These are phyloP conservation scores for Solanum dulcamara DNA, from an alignment of 257 asterid species.

Conservation along the genomic window DNA sequence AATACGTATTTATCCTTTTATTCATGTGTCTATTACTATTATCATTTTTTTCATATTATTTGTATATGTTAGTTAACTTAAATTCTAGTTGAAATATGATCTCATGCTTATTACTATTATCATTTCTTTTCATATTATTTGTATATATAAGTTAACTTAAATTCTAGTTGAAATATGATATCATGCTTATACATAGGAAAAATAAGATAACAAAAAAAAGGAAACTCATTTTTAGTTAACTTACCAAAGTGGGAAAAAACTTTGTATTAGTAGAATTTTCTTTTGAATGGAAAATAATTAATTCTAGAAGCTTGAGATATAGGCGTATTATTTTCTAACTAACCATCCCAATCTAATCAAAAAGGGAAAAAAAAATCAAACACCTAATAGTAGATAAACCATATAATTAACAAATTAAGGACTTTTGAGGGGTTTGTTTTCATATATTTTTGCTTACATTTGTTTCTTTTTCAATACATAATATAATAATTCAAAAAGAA, in stretches of 20 bases:
- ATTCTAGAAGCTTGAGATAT: background rate
- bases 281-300: background rate
- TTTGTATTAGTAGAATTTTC: background rate
- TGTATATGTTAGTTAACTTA: background rate
- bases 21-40: background rate
- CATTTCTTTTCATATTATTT: background rate
- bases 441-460: background rate
- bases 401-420: background rate
- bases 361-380: background rate
- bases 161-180: background rate
- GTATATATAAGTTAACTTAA: background rate
- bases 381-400: background rate
- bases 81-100: background rate
- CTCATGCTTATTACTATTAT: background rate
- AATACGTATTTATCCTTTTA: background rate
- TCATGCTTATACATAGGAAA: background rate
- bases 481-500: background rate
- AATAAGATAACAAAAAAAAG: background rate
- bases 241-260: background rate
- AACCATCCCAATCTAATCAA: background rate
- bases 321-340: background rate
- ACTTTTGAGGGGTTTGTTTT: background rate
- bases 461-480: background rate
- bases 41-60: background rate
- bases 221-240: background rate